These are phyloP conservation scores for Rickenella mellea DNA, from an alignment of 768 basidiomycete genomes.

Conservation along the genomic window DNA sequence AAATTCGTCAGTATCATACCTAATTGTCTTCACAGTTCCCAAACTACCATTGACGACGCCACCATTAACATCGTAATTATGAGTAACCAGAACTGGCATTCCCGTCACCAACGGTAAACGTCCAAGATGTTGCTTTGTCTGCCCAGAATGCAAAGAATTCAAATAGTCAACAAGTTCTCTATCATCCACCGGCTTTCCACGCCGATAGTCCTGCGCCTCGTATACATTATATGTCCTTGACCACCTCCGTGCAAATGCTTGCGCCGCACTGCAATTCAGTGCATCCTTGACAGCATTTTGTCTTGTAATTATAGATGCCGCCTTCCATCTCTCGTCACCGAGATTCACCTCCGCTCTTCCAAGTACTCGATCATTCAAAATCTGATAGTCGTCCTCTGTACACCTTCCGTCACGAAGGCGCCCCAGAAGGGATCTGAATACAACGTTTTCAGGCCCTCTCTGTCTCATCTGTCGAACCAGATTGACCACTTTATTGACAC, in stretches of 20 bases:
- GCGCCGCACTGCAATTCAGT: constrained; percentile 19
- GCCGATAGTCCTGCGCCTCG: constrained; percentile 16
- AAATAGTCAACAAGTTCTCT: constrained; percentile 6
- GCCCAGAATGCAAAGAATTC: constrained; percentile 12
- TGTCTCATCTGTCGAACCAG: constrained; percentile 20
- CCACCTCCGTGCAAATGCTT: constrained; percentile 16
- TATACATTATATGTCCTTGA: constrained; percentile 17
- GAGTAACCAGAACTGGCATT: constrained; percentile 28
- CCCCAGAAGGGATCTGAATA: constrained; percentile 15
- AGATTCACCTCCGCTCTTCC: constrained; percentile 3
- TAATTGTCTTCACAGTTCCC: constrained; percentile 11
- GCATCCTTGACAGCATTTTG: constrained; percentile 27
- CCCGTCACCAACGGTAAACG: constrained; percentile 25
- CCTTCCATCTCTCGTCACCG: constrained; percentile 10
- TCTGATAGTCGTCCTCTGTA: constrained; percentile 13
- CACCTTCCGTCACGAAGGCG: constrained; percentile 19
- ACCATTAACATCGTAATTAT: constrained; percentile 28
- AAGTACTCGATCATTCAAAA: constrained; percentile 13
- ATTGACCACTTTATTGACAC: constrained; percentile 19
- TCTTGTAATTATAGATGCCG: constrained; percentile 25
- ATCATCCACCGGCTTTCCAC: constrained; percentile 5
- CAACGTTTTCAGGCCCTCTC: constrained; percentile 10
- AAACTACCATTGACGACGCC: constrained; percentile 28
- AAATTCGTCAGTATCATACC: constrained; percentile 12
- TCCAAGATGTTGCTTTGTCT: constrained; percentile 20